phyloP scores from a whole-genome alignment of 441 rosid genomes.

The Aleurites moluccanus region DNA sequence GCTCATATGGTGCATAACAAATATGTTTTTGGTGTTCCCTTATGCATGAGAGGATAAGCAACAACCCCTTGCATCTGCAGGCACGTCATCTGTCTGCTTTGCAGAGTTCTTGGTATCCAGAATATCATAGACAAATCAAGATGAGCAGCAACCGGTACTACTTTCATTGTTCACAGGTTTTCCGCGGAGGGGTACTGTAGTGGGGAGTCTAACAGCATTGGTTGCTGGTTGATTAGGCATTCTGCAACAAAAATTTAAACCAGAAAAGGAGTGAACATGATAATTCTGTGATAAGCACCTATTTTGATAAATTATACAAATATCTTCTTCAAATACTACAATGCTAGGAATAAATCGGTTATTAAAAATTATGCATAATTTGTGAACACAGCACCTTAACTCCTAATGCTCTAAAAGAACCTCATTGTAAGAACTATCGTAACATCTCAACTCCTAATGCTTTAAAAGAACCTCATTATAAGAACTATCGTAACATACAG shows the following conservation, averaged over 20 bases:
- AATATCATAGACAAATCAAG: conserved; percentile 2
- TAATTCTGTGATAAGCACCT: not conserved
- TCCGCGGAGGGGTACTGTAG: conserved; percentile 23
- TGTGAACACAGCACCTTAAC: not conserved
- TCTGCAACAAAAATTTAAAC: conserved; percentile 8
- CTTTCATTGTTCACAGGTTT: conserved; percentile 19
- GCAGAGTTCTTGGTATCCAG: not conserved
- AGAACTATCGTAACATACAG: too few relatives aligned
- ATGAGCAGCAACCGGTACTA: conserved; percentile 13
- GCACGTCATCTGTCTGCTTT: not conserved
- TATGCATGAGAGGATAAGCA: not conserved
- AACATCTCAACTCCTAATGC: too few relatives aligned
- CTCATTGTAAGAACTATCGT: not conserved
- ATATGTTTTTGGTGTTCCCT: not conserved
- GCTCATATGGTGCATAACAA: not conserved
- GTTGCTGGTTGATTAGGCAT: conserved; percentile 24
- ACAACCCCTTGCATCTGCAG: not conserved
- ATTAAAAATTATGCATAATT: not conserved
- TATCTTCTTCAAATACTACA: not conserved
- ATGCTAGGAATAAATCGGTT: not conserved
- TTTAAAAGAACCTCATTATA: too few relatives aligned
- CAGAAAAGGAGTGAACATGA: not conserved
- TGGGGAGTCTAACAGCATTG: conserved; percentile 14
- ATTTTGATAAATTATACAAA: not conserved
- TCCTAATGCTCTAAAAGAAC: not conserved